Evolutionary conservation across 257 asterid species (phyloP).

Genomic region (Perilla frutescens): DNA sequence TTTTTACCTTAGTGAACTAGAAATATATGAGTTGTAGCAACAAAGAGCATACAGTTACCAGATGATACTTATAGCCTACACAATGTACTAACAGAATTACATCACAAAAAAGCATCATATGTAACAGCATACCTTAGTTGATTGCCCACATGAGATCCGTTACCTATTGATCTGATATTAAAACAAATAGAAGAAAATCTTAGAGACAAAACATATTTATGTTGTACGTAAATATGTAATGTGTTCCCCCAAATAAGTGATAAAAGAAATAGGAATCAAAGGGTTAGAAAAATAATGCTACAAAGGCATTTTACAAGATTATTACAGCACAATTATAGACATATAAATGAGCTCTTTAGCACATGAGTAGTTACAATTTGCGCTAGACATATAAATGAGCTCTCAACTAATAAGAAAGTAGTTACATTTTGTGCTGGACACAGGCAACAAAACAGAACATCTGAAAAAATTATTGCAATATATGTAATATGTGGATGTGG

Average conservation of each 20-base stretch:
- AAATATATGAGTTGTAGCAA: slow-evolving; percentile 2
- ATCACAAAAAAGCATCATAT: not conserved
- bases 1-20: not conserved
- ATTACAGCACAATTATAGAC: not conserved
- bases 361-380: not conserved
- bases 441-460: not conserved
- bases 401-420: not conserved
- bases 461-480: not conserved
- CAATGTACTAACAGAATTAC: not conserved
- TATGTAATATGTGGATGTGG: not conserved
- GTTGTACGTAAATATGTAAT: not conserved
- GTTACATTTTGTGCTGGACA: not conserved
- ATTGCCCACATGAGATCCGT: slow-evolving; percentile 53
- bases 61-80: slow-evolving; percentile 14
- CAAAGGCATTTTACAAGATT: slow-evolving; percentile 5
- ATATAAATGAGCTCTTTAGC: not conserved
- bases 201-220: slow-evolving; percentile 25
- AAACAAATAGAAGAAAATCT: slow-evolving; percentile 23
- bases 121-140: slow-evolving; percentile 58
- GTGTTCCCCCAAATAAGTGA: not conserved
- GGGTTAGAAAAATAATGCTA: not conserved
- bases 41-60: slow-evolving; percentile 1
- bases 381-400: not conserved
- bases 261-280: not conserved
- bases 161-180: slow-evolving; percentile 52